Evolutionary conservation across 352 stramenopile species (phyloP), one percentile per base, ranked within the genome.

Genomic region (Pythium chondricola): DNA sequence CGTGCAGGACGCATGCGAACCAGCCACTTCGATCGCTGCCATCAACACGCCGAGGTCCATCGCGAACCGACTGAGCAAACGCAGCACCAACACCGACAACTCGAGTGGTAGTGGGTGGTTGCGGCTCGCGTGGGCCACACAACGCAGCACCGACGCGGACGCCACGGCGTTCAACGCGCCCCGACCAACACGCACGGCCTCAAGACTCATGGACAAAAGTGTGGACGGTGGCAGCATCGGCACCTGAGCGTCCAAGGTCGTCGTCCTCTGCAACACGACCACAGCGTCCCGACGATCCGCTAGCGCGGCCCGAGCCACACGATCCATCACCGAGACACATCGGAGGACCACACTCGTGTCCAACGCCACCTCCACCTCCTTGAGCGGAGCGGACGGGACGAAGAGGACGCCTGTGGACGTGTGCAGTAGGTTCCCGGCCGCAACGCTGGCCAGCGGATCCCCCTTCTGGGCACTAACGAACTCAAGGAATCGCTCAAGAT

Each of bases 181-280:
- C 6, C 24, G 22, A 16, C 29, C 43, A 16, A 38, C 21, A 16
- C 53, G 46, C 13, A 61, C 20, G 27, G 51, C 56, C 14, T 31
- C 29, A 8, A 62, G 39, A 13, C 13, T 39, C 32, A 52, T 55
- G 36, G 46, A 52, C 16, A 56, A 31, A 20, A 62, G 48, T 8
- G 22, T 55, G 13, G 46, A 43, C 8, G 33, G 18, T 1, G 54
- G 46, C n/a, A 62, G 26, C 27, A 40, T 48, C 17, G 18, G 43
- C 26, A 51, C 8, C 27, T 62, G 43, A 5, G 20, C 54, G 29
- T 62, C 54, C 9, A 62, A 56, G 0, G 47, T 51, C 24, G 56
- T 62, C 33, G 27, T 56, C 33, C 52, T 62, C 26, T 62, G 54
- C 7, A 45, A 29, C 7, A 51, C 44, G n/a, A 36, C 33, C 24